Evolutionary conservation across 2,329 filamentous ascomycete species (phyloP), one percentile per base, ranked within the genome.

Genomic region (Microdochium nivale): DNA sequence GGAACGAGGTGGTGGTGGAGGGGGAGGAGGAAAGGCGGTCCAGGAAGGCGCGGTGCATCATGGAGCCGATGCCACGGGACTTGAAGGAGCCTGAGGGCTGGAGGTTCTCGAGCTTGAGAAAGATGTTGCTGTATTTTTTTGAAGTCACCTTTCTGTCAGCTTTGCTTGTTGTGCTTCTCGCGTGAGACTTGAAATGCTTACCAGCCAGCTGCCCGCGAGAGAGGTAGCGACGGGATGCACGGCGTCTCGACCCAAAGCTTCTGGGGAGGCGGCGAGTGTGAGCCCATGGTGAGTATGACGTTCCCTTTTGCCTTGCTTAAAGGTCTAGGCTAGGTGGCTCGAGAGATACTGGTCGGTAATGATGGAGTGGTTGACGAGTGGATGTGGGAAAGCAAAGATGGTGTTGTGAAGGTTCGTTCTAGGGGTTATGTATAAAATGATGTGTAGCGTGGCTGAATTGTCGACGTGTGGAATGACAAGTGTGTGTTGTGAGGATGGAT

Each of bases 11-110:
- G 55, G 70, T 59, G 56, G 67, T 62, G 52, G 68, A 66, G 50
- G 62, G 62, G 52, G 72, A 69, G 63, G 66, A 65, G 51, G 59
- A 52, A 57, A 68, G 65, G 52, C 65, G 62, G 25, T 71, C 57
- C 40, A 52, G 51, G 49, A 55, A 53, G 21, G 60, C 57, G 65
- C 58, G 71, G 48, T 79, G 73, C 63, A 90, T 84, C 64, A 87
- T 78, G 66, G 87, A 80, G 49, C 88, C 87, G 55, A 92, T 81
- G 27, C 86, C 88, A 58, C 82, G 79, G 47, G 87, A 91, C 68
- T 95, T 94, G 81, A 95, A 95, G 37, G 87, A 91, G 56, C 87
- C 87, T 23, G 86, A 87, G 3, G 89, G 90, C 63, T 95, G 90
- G 51, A 90, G 79, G 64, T 87, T 88, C 61, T 95, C 89, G 55